Evolutionary conservation across 352 stramenopile species (phyloP), one percentile per base, ranked within the genome.

Genomic region (Phytophthora pseudosyringae): DNA sequence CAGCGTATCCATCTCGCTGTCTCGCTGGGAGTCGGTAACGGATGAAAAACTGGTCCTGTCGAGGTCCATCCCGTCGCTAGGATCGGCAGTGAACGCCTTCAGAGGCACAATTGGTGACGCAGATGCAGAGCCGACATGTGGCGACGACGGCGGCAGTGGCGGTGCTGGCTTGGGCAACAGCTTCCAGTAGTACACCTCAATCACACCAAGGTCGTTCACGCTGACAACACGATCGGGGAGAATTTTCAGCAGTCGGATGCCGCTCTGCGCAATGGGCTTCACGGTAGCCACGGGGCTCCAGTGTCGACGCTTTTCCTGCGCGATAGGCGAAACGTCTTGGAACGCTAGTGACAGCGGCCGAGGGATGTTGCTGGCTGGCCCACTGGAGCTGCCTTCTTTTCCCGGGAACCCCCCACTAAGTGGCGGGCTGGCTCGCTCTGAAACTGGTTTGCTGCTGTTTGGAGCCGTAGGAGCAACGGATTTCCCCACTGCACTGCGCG

Each of bases 121-220:
- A 21, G 52, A 63, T 13, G 50, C 26, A 52, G 55, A 62, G 0
- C 25, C 46, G 48, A 44, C 44, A 9, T 44, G 33, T 12, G 51
- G 38, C 12, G 68, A 46, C 12, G 68, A 46, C 35, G 59, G 49
- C 21, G 47, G 38, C 15, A 54, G 16, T 21, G 50, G 41, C 10
- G 70, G 53, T 13, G 58, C 55, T 39, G 80, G 75, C 51, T 92
- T 92, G 2, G 86, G 75, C 12, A 82, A 13, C 4, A 96, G 59
- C 39, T 89, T 95, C 86, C 88, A 96, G 54, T 91, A 81, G 73
- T 92, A 90, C 4, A 95, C 46, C 51, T 96, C 88, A n/a, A 96
- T 80, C 15, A 94, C 87, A 1, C 88, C 88, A 4, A 95, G 69
- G 21, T 94, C 85, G 54, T 94, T 95, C 25, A 96, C 75, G 18